phyloP scores from a whole-genome alignment of 495 filamentous ascomycete genomes.

The Talaromyces wortmannii region DNA sequence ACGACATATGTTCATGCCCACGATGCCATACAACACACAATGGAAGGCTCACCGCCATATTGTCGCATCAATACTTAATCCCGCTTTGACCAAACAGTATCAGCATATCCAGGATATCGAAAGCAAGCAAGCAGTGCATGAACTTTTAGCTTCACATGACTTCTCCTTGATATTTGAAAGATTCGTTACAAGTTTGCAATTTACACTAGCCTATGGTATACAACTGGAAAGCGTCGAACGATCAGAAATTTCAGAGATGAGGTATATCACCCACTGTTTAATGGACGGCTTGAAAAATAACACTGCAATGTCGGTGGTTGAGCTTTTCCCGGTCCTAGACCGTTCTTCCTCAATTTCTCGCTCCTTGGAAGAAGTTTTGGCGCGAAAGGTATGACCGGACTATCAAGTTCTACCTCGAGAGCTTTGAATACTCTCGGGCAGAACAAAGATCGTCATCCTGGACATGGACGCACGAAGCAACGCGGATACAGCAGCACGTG shows the following conservation, averaged over 20 bases:
- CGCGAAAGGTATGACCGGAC: not conserved
- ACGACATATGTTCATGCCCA: constrained; percentile 24
- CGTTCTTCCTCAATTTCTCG: constrained; percentile 12
- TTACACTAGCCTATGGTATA: constrained; percentile 19
- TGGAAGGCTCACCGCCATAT: constrained; percentile 34
- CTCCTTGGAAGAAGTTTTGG: constrained; percentile 14
- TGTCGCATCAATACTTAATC: constrained; percentile 18
- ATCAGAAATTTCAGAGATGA: constrained; percentile 9
- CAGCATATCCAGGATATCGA: constrained; percentile 30
- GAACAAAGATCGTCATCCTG: not conserved
- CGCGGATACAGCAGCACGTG: constrained; percentile 4
- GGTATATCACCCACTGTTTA: constrained; percentile 1
- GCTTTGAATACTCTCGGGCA: not conserved
- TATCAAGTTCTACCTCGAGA: not conserved
- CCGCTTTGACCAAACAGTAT: constrained; percentile 24
- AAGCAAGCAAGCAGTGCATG: constrained; percentile 18
- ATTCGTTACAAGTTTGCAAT: constrained; percentile 14
- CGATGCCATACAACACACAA: constrained; percentile 31
- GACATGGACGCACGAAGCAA: constrained; percentile 5
- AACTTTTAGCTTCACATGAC: constrained; percentile 13
- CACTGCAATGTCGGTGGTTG: constrained; percentile 6
- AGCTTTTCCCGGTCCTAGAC: constrained; percentile 21
- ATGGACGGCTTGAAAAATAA: constrained; percentile 2
- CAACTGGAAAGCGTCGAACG: constrained; percentile 15
- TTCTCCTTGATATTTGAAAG: constrained; percentile 13